These are phyloP conservation scores for Clavispora asparagi DNA, from an alignment of 805 yeast species.

Conservation along the genomic window DNA sequence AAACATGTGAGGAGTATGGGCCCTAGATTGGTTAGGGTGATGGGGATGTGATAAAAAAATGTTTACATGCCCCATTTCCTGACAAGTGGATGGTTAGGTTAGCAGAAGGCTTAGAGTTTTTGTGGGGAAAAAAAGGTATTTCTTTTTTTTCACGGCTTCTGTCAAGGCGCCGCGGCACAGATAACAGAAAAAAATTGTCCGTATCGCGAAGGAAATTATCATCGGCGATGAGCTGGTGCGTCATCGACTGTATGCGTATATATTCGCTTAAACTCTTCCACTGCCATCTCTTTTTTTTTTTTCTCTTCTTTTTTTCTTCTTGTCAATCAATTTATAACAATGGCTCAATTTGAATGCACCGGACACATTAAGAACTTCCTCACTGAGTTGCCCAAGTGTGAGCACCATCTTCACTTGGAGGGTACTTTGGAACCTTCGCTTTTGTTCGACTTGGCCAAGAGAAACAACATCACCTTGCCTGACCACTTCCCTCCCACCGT, in stretches of 20 bases:
- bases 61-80: no score
- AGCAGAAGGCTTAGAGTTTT: no score
- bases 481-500: slow-evolving; percentile 54
- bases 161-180: background rate
- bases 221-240: background rate
- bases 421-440: slow-evolving; percentile 79
- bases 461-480: slow-evolving; percentile 61
- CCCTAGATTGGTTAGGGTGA: no score
- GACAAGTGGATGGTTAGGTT: no score
- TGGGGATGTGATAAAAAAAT: no score
- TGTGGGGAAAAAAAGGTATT: no score
- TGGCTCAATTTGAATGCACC: slow-evolving; percentile 11
- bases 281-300: background rate
- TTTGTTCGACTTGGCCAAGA: slow-evolving; percentile 60
- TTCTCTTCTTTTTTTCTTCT: background rate
- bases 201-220: background rate
- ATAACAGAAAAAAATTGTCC: background rate
- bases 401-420: slow-evolving; percentile 80
- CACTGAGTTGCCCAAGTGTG: slow-evolving; percentile 76
- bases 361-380: slow-evolving; percentile 44
- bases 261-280: background rate
- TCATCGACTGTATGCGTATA: background rate
- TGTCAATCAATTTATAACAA: background rate
- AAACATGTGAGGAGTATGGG: no score
- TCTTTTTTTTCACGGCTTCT: background rate